Conservation (phyloP, 176 grass and related monocot genomes). For the Musa troglodytarum region DNA sequence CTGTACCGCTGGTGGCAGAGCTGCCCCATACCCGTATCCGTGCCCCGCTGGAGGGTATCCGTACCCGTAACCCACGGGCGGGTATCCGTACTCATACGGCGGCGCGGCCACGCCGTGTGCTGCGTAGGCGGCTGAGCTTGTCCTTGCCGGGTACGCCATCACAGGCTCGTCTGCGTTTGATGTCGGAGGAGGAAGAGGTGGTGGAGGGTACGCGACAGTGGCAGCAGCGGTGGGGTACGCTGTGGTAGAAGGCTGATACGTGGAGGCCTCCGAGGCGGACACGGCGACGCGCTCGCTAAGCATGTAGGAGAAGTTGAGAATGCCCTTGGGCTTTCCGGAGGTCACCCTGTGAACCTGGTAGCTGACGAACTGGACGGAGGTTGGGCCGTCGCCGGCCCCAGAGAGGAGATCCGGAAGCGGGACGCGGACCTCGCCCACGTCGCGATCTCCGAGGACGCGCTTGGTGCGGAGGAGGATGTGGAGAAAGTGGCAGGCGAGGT, state of each 20-base stretch:
- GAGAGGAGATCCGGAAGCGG: conserved; percentile 61
- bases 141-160: neutral
- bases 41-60: neutral
- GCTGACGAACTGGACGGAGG: conserved; percentile 41
- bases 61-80: conserved; percentile 17
- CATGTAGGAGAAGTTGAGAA: conserved; percentile 77
- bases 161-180: neutral
- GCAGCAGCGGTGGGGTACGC: neutral
- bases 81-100: conserved; percentile 43
- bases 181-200: neutral
- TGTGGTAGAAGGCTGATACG: too few species aligned
- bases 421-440: conserved; percentile 76
- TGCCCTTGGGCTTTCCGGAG: conserved; percentile 61
- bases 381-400: conserved; percentile 31
- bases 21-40: conserved; percentile 26
- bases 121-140: neutral
- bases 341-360: conserved; percentile 65
- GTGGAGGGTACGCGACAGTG: neutral
- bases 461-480: conserved; percentile 61
- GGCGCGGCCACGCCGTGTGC: conserved; percentile 26
- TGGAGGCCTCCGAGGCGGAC: conserved; percentile 13
- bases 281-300: conserved; percentile 32
- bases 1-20: conserved; percentile 26
- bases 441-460: conserved; percentile 61
- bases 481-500: conserved; percentile 1